Conservation (phyloP, 306 rosid genomes). For the Urtica urens region DNA sequence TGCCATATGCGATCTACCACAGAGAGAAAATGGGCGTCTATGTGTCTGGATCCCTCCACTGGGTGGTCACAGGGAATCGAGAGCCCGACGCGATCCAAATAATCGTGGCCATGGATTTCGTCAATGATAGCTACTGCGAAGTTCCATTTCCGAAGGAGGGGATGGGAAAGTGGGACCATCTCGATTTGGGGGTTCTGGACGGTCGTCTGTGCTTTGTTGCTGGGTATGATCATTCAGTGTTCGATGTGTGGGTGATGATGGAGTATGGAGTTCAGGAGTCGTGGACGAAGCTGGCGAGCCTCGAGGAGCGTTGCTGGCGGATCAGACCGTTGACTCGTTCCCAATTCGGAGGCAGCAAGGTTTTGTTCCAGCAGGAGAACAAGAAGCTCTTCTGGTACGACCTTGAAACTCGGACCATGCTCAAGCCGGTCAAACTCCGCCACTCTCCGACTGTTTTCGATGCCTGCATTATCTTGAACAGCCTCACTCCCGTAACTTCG, state of each 20-base stretch:
- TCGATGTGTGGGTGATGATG: constrained; percentile 59
- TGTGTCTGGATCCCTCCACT: constrained; percentile 34
- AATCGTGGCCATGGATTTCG: constrained; percentile 38
- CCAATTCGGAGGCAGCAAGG: constrained; percentile 12
- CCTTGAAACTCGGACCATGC: constrained; percentile 11
- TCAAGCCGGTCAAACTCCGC: constrained; percentile 14
- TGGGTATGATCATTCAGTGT: constrained; percentile 7
- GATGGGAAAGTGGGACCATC: constrained; percentile 12
- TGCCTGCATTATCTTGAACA: constrained; percentile 30
- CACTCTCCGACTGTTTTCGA: constrained; percentile 35
- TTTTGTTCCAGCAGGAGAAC: constrained; percentile 35
- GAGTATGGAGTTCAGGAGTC: constrained; percentile 38
- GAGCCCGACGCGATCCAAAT: constrained; percentile 24
- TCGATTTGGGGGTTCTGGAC: constrained; percentile 38
- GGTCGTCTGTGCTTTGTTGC: constrained; percentile 35
- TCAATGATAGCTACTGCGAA: constrained; percentile 23
- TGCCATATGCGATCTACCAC: constrained; percentile 44
- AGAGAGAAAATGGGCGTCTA: constrained; percentile 44
- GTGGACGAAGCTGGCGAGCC: constrained; percentile 41
- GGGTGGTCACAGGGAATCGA: constrained; percentile 44
- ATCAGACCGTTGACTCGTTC: constrained; percentile 55
- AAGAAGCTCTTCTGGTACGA: constrained; percentile 46
- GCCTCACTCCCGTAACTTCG: constrained; percentile 43
- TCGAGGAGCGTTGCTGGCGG: constrained; percentile 11
- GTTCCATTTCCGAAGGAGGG: constrained; percentile 54